A percentile compares a stretch with the other conserved stretches of the same genome.
phyloP scores from a whole-genome alignment of 805 yeast genomes.

The Yueomyces sinensis region DNA sequence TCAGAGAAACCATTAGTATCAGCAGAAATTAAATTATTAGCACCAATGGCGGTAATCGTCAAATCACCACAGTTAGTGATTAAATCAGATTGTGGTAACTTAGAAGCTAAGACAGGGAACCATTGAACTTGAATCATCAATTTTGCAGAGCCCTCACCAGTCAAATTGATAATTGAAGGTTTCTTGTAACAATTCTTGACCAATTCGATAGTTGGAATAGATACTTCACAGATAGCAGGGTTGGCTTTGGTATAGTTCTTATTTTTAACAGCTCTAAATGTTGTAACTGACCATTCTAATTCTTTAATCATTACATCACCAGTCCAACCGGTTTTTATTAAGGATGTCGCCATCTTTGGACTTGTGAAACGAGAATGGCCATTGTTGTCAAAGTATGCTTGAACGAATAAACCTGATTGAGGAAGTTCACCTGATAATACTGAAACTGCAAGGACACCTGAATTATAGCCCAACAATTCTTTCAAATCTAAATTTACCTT shows the following conservation, averaged over 20 bases:
- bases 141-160: conserved; percentile 38
- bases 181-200: conserved; percentile 50
- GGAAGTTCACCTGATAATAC: conserved; percentile 45
- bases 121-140: conserved; percentile 55
- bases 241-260: conserved; percentile 40
- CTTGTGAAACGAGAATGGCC: conserved; percentile 53
- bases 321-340: conserved; percentile 32
- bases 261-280: conserved; percentile 49
- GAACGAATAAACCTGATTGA: conserved; percentile 50
- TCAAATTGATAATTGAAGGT: conserved; percentile 43
- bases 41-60: conserved; percentile 46
- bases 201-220: conserved; percentile 53
- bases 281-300: conserved; percentile 55
- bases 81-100: conserved; percentile 62
- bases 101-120: conserved; percentile 55
- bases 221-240: conserved; percentile 45
- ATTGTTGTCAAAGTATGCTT: conserved; percentile 63
- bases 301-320: conserved; percentile 73
- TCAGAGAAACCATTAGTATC: conserved; percentile 90
- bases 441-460: conserved; percentile 69
- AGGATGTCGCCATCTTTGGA: conserved; percentile 30
- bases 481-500: conserved; percentile 43
- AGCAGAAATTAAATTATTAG: conserved; percentile 63
- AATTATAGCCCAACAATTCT: conserved; percentile 41
- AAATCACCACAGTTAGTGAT: conserved; percentile 64